phyloP scores from a whole-genome alignment of 768 basidiomycete genomes.

The Sporobolomyces pararoseus region DNA sequence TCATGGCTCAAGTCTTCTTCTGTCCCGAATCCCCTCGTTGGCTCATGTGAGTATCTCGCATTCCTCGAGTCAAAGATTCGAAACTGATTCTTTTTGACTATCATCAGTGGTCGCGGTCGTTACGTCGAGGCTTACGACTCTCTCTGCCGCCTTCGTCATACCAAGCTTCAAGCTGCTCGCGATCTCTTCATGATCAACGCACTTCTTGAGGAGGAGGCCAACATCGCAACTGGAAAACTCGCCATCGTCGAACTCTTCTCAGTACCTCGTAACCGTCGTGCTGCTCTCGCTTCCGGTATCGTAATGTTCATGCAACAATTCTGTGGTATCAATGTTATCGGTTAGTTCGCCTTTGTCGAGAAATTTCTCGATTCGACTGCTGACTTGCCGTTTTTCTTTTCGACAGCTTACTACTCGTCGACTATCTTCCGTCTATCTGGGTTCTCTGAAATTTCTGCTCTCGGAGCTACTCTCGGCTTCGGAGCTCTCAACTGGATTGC shows the following conservation, averaged over 20 bases:
- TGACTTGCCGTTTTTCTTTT: too few species aligned
- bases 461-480: constrained; percentile 42
- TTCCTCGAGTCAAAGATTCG: not conserved
- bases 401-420: constrained; percentile 27
- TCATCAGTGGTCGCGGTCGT: constrained; percentile 35
- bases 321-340: constrained; percentile 59
- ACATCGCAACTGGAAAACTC: constrained; percentile 48
- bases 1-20: constrained; percentile 48
- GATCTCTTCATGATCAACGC: constrained; percentile 52
- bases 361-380: not conserved
- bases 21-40: constrained; percentile 54
- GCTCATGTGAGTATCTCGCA: constrained; percentile 14
- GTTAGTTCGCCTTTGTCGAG: too few species aligned
- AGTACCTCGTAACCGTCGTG: constrained; percentile 57
- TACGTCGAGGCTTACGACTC: constrained; percentile 46
- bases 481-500: constrained; percentile 1
- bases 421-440: constrained; percentile 40
- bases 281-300: constrained; percentile 58
- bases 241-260: constrained; percentile 51
- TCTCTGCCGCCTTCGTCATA: constrained; percentile 48
- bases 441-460: constrained; percentile 45
- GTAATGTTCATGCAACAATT: constrained; percentile 61
- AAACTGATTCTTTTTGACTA: not conserved
- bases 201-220: constrained; percentile 49
- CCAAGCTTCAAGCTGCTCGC: constrained; percentile 52